Base-by-base conservation (phyloP, 176 grass and related monocot genomes). In the Poa annua region DNA sequence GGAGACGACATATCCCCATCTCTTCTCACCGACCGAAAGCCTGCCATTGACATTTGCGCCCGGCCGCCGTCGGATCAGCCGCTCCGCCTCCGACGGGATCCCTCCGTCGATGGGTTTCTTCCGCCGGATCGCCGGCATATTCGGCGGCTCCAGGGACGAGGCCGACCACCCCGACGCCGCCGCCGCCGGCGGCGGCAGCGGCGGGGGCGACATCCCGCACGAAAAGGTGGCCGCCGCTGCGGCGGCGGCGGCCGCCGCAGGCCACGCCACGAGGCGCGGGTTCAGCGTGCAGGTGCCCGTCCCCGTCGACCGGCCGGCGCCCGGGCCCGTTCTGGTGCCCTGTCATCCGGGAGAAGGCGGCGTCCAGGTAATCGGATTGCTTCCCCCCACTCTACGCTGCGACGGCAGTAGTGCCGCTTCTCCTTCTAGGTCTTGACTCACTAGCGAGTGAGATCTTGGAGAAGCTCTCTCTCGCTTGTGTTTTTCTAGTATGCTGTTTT, bases 211-310 rank as follows among this genome's bases (percentile, higher is more conserved):
- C 34, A 6, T 82, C 56, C 80, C 80, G 12, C 88, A 83, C 21
- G 84, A 86, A 22, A 86, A 63, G 79, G 84, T 56, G 2, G 64
- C 74, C 2, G 85, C 74, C 2, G 85, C 78, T 0, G 84, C 84
- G 0, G 78, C 84, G 0, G 84, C 79, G 0, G 86, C 80, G 0
- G 50, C 86, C 0, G 71, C 71, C 13, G 35, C 72, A 1, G 74
- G 38, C 15, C 80, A 86, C 21, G 60, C 75, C 14, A 12, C 59
- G 50, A 86, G 88, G 80, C 66, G 80, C 4, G 88, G 88, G 29
- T 90, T 90, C 60, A 84, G 88, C 76, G 84, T 90, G 13, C 84
- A 86, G 88, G 84, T 90, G 5, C 84, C 88, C 24, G 88, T 90
- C 61, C 52, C 84, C 33, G 80, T 87, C 68, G 88, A 90, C 49